Conservation (phyloP, 2,329 filamentous ascomycete genomes). For the Septoria petroselini region DNA sequence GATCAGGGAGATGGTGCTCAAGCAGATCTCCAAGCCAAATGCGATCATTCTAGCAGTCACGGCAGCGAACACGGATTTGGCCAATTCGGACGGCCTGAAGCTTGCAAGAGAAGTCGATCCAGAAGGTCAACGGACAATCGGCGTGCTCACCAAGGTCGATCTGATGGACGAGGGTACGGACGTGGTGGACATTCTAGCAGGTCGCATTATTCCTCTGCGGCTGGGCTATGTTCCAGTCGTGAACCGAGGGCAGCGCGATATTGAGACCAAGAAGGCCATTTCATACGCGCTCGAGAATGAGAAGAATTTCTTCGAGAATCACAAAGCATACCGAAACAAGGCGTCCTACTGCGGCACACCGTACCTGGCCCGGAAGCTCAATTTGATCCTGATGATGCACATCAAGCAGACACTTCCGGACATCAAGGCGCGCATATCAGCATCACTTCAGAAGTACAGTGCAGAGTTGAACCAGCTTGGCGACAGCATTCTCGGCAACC, state of each 20-base stretch:
- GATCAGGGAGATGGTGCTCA: conserved; percentile 96
- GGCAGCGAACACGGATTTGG: conserved; percentile 93
- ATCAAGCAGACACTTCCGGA: conserved; percentile 99
- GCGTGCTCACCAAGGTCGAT: conserved; percentile 97
- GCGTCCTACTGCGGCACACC: conserved; percentile 97
- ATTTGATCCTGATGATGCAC: conserved; percentile 99
- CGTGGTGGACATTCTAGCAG: conserved; percentile 96
- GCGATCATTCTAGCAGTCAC: conserved; percentile 97
- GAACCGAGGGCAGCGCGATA: conserved; percentile 95
- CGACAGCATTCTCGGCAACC: conserved; percentile 93
- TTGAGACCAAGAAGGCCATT: conserved; percentile 96
- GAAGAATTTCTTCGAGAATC: conserved; percentile 96
- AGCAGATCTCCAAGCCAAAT: conserved; percentile 98
- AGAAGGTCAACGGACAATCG: conserved; percentile 95
- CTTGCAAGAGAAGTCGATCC: conserved; percentile 94
- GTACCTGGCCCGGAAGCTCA: conserved; percentile 93
- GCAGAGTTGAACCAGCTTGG: conserved; percentile 78
- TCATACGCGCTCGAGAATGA: conserved; percentile 86
- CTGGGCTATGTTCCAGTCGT: conserved; percentile 96
- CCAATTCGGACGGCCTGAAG: conserved; percentile 97
- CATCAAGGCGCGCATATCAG: conserved; percentile 95
- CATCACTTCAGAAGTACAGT: conserved; percentile 87
- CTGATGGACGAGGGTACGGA: conserved; percentile 98
- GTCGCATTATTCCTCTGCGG: conserved; percentile 90
- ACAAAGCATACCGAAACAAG: conserved; percentile 98